phyloP scores from a whole-genome alignment of 257 asterid genomes.

The Agastache rugosa region DNA sequence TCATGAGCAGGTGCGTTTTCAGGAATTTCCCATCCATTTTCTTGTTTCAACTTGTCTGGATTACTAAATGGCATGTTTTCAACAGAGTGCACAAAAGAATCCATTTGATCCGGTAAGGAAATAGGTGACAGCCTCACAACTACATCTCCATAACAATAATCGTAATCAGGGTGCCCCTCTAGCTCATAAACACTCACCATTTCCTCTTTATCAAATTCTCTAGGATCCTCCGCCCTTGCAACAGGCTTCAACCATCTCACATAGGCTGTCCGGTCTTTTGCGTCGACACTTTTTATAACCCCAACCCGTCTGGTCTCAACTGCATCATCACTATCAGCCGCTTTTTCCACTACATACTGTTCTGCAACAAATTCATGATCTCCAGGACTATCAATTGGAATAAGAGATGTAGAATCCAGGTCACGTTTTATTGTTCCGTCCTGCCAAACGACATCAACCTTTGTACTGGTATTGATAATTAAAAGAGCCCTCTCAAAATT shows the following conservation, averaged over 20 bases:
- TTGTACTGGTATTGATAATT: constrained; percentile 72
- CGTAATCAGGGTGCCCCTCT: constrained; percentile 99
- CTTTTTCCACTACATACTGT: constrained; percentile 96
- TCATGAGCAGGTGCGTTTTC: constrained; percentile 50
- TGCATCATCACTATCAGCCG: constrained; percentile 72
- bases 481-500: constrained; percentile 82
- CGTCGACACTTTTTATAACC: constrained; percentile 83
- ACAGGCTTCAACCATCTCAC: constrained; percentile 92
- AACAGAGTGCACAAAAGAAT: constrained; percentile 40
- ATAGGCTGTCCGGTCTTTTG: constrained; percentile 87
- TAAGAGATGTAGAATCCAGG: constrained; percentile 71
- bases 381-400: constrained; percentile 93
- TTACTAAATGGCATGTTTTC: constrained; percentile 44
- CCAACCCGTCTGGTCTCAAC: constrained; percentile 82
- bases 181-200: constrained; percentile 96
- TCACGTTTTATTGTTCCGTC: constrained; percentile 74
- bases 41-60: constrained; percentile 46
- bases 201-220: constrained; percentile 92
- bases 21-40: constrained; percentile 37
- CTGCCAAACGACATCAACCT: constrained; percentile 92
- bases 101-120: constrained; percentile 51
- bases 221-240: constrained; percentile 82
- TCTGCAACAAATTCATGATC: constrained; percentile 99
- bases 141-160: constrained; percentile 94
- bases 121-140: constrained; percentile 92